Evolutionary conservation across 768 basidiomycete species (phyloP).

Genomic region (Termitomyces sp.): DNA sequence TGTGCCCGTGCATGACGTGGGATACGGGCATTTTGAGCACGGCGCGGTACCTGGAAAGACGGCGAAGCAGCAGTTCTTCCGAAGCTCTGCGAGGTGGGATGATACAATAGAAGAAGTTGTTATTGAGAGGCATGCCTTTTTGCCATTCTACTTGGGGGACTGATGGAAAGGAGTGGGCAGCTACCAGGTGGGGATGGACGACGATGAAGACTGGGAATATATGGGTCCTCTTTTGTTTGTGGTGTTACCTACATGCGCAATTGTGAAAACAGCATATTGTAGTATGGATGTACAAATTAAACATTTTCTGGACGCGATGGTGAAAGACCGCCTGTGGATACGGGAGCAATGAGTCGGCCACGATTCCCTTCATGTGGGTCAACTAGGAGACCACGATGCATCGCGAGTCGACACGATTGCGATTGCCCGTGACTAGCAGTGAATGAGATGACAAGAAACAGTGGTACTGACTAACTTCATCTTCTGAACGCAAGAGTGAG

Average conservation of each 20-base stretch:
- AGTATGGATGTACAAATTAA: background rate
- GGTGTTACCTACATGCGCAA: constrained; percentile 7
- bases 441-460: too few species aligned
- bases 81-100: constrained; percentile 37
- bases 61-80: constrained; percentile 56
- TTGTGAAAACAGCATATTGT: background rate
- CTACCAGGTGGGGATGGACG: constrained; percentile 13
- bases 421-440: too few species aligned
- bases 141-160: constrained; percentile 11
- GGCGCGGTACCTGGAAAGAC: constrained; percentile 32
- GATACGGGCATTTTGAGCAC: constrained; percentile 36
- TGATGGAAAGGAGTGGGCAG: constrained; percentile 23
- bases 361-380: too few species aligned
- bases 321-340: background rate
- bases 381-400: too few species aligned
- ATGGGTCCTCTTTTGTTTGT: constrained; percentile 7
- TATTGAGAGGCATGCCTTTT: constrained; percentile 10
- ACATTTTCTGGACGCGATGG: background rate
- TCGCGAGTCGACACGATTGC: too few species aligned
- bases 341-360: too few species aligned
- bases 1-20: constrained; percentile 38
- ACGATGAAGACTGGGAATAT: constrained; percentile 27
- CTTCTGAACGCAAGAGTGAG: too few species aligned
- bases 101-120: constrained; percentile 21
- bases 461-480: too few species aligned